Base-by-base conservation (phyloP, 345 rosid genomes). In the Erucastrum elatum region DNA sequence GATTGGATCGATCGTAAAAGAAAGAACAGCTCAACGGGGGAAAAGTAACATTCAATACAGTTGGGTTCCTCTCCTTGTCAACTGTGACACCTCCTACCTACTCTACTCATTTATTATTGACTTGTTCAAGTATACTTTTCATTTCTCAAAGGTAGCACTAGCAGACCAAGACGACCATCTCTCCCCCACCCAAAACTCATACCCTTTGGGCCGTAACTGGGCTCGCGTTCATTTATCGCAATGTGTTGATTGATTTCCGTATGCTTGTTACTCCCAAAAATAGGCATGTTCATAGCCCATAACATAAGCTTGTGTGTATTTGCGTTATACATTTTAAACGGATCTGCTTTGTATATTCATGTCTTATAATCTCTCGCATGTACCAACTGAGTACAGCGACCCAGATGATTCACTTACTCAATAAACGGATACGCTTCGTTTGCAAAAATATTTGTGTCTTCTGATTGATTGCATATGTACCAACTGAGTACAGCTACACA, bases 381-480 rank as follows among this genome's bases (percentile, higher is more conserved):
- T 61, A 68, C 69, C 69, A 69, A 34, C 61, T 6, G 27, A 62
- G 55, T 69, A 77, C 80, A 77, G 80, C 75, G 69, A 76, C 17
- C 62, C 41, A 34, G 2, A 76, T 68, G 56, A 49, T 49, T 49
- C 17, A 49, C 56, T 49, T n/a, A 49, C 17, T 49, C 56, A 17
- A 49, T n/a, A 13, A 13, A 70, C 8, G 37, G 75, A 68, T 77
- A n/a, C 35, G 75, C 68, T 68, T 75, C 58, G 66, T 37, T 53
- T 53, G 59, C 59, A 15, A 53, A 53, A 15, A 51, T 51, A n/a
- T 51, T 51, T 51, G 6, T 15, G 59, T 53, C 59, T 53, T 53
- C 15, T 53, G 10, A 53, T 53, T 53, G 56, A 49, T 49, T 49
- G 56, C 56, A 49, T 46, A 16, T 49, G n/a, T 12, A 41, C 53